These are phyloP conservation scores for Ceratocystis harringtonii DNA, from an alignment of 2,329 filamentous ascomycete genomes.

Conservation along the genomic window DNA sequence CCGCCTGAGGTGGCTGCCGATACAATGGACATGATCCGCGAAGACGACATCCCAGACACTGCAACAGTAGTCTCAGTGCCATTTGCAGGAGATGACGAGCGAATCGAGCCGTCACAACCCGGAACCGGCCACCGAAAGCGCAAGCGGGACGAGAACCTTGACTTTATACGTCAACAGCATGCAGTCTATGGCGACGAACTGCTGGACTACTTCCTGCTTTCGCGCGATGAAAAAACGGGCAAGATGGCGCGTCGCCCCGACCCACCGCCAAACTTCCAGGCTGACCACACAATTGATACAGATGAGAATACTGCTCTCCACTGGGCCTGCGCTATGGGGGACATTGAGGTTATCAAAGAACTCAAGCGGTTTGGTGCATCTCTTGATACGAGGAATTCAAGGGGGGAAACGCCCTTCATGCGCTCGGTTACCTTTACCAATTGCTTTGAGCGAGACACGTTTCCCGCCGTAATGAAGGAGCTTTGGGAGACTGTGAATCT, in stretches of 20 bases:
- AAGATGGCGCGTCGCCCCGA: constrained; percentile 53
- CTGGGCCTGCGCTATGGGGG: constrained; percentile 96
- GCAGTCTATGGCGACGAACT: constrained; percentile 84
- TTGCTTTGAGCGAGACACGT: constrained; percentile 85
- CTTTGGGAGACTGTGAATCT: constrained; percentile 68
- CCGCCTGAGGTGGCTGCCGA: constrained; percentile 13
- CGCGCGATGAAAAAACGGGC: constrained; percentile 51
- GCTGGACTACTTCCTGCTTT: constrained; percentile 87
- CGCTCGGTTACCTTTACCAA: constrained; percentile 92
- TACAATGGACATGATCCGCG: constrained; percentile 29
- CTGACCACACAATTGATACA: constrained; percentile 84
- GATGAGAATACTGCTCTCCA: constrained; percentile 87
- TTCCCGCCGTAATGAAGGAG: constrained; percentile 69
- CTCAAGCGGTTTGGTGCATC: constrained; percentile 68
- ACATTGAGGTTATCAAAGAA: constrained; percentile 79
- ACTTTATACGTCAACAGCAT: constrained; percentile 65
- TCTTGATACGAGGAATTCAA: constrained; percentile 52
- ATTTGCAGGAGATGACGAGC: constrained; percentile 71
- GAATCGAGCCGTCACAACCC: constrained; percentile 43
- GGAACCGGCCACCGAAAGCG: constrained; percentile 42
- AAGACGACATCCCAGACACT: constrained; percentile 72
- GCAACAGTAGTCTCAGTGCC: constrained; percentile 70
- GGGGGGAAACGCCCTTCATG: constrained; percentile 85
- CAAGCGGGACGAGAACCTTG: constrained; percentile 48
- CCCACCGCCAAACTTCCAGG: constrained; percentile 72